Evolutionary conservation across 257 asterid genomes (phyloP).

Genomic region (Przewalskia tangutica): DNA sequence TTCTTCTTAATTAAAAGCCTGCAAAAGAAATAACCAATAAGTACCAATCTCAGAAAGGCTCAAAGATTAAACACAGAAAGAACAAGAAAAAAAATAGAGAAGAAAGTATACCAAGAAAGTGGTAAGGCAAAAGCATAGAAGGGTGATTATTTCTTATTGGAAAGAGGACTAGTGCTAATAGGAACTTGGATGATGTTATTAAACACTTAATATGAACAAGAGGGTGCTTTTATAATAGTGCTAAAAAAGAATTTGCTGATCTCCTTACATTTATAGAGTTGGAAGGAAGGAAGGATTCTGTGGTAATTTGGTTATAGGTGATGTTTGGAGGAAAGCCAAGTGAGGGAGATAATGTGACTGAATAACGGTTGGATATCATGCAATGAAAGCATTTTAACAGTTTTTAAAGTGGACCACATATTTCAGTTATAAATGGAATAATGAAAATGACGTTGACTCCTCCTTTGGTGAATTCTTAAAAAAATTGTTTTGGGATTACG

Average conservation of each 20-base stretch:
- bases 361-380: slow-evolving; percentile 13
- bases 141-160: not conserved
- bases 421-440: not conserved
- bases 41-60: not conserved
- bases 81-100: not conserved
- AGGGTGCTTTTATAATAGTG: not conserved
- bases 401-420: slow-evolving; percentile 14
- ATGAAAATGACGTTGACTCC: not conserved
- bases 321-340: slow-evolving; percentile 15
- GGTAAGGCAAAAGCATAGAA: not conserved
- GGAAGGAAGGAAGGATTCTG: not conserved
- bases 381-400: slow-evolving; percentile 10
- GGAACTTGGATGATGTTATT: not conserved
- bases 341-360: slow-evolving; percentile 16
- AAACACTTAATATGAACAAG: not conserved
- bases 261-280: not conserved
- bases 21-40: not conserved
- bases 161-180: not conserved
- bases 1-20: slow-evolving; percentile 6
- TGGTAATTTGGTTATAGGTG: not conserved
- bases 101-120: not conserved
- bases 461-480: not conserved
- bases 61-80: not conserved
- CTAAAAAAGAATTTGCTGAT: not conserved
- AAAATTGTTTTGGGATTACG: not conserved